Conservation (phyloP, 179 eudicot species). For the Corrigiola litoralis region DNA sequence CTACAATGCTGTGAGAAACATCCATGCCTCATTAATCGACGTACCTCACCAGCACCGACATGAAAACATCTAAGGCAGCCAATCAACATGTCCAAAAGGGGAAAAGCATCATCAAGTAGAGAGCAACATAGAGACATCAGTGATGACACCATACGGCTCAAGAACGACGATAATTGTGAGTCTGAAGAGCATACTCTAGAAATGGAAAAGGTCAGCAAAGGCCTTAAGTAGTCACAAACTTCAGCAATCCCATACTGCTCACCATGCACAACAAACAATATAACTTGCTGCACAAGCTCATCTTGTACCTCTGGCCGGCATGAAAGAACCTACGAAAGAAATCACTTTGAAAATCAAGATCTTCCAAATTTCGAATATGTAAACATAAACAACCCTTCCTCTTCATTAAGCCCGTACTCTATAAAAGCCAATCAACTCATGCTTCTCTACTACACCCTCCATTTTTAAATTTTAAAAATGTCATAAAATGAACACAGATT, state of each 20-base stretch:
- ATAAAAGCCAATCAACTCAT: neutral
- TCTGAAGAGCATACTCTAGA: constrained; percentile 40
- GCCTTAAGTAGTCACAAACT: constrained; percentile 67
- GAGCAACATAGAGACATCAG: constrained; percentile 74
- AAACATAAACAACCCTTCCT: neutral
- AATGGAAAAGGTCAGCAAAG: constrained; percentile 58
- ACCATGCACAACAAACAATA: constrained; percentile 55
- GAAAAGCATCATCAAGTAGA: constrained; percentile 45
- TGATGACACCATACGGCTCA: constrained; percentile 46
- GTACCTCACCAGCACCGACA: constrained; percentile 50
- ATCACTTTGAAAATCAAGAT: neutral
- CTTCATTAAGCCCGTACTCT: neutral
- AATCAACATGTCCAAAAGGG: constrained; percentile 58
- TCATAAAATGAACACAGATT: neutral
- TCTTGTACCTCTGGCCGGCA: constrained; percentile 61
- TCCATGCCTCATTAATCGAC: neutral
- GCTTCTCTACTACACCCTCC: neutral
- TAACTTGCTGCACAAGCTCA: constrained; percentile 68
- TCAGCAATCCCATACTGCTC: constrained; percentile 51
- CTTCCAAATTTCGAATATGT: neutral
- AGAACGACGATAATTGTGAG: constrained; percentile 36
- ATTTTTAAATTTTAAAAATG: too few relatives aligned
- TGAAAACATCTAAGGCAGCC: constrained; percentile 40
- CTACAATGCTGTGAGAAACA: neutral
- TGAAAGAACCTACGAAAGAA: constrained; percentile 54